Percentiles rank a stretch among this genome's conserved stretches.
Conservation (phyloP, 2,329 filamentous ascomycete species). For the Penicillium sp. region DNA sequence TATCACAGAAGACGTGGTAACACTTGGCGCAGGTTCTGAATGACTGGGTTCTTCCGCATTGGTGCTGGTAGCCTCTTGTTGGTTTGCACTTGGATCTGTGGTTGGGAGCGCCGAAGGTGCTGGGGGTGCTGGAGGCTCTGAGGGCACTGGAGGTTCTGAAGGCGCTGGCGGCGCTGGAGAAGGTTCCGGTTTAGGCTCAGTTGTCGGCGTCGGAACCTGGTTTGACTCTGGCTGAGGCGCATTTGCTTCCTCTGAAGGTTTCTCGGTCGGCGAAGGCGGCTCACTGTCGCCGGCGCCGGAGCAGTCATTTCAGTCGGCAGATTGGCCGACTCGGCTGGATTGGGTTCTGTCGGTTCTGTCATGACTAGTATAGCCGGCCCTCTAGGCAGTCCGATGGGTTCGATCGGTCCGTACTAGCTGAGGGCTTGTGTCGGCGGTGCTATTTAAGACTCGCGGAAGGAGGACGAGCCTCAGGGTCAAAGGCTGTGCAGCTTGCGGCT, state of each 20-base stretch:
- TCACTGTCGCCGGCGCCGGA: constrained; percentile 14
- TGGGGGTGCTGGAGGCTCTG: no score
- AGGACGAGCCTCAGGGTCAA: constrained; percentile 20
- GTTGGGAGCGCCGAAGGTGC: no score
- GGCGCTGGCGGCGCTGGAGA: neutral
- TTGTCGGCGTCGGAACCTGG: neutral
- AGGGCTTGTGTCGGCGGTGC: neutral
- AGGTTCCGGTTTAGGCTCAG: neutral
- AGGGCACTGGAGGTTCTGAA: no score
- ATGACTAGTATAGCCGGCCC: constrained; percentile 15
- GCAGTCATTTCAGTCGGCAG: constrained; percentile 14
- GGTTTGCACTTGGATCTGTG: constrained; percentile 1
- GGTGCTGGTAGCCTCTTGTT: neutral
- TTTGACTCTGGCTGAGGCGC: constrained; percentile 13
- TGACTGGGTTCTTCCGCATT: neutral
- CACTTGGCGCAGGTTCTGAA: constrained; percentile 4
- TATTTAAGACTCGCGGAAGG: neutral
- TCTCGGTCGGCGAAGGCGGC: constrained; percentile 19
- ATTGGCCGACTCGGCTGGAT: constrained; percentile 18
- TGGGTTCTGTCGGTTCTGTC: constrained; percentile 22
- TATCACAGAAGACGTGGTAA: constrained; percentile 15
- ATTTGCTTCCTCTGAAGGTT: constrained; percentile 6
- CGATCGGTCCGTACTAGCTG: neutral
- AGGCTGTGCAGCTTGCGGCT: constrained; percentile 19
- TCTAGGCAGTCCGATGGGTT: constrained; percentile 2